Base-by-base conservation (phyloP, 2,329 filamentous ascomycete species). In the Orbilia quercus region DNA sequence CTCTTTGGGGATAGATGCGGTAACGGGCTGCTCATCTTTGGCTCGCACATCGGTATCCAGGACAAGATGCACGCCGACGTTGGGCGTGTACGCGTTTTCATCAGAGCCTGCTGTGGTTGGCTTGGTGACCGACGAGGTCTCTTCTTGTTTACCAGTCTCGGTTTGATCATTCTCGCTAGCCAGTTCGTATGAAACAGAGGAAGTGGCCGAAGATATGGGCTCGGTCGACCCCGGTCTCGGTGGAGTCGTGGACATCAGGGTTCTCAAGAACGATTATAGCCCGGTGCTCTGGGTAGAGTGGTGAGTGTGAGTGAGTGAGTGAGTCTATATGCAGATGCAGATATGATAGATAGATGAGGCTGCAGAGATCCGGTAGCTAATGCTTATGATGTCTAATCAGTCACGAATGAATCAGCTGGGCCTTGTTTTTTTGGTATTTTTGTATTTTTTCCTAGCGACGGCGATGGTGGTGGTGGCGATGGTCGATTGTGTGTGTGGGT, bases 1-100 rank as follows among this genome's bases (percentile, higher is more conserved):
- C 70, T 73, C 76, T 54, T 77, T 72, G 14, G 59, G 53, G 36
- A 72, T 36, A 14, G 67, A 72, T 23, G 67, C 59, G 22, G 67
- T 72, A 28, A 72, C 38, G 34, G 67, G 67, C 31, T 65, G 59
- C 40, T 65, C 67, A 55, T 72, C 59, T 38, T 60, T 59, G 40
- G 36, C 40, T 59, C 28, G 59, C 18, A 51, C 59, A 50, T 65
- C 59, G 12, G 59, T 72, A 25, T 59, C 59, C 20, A 12, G 7
- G 60, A 72, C 67, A 40, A 60, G 59, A 18, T 50, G 42, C 53
- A 65, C 20, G 23, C 50, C 67, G 53, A 72, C 28, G 40, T 59
- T 72, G 18, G 59, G 53, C 7, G 59, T 45, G 60, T 65, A 72
- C 34, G 45, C 47, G 36, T 57, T 58, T 40, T 72, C 67, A 59